A percentile compares a stretch with the other conserved stretches of the same genome.
Conservation (phyloP, 2,329 filamentous ascomycete genomes). For the Claviceps purpurea region DNA sequence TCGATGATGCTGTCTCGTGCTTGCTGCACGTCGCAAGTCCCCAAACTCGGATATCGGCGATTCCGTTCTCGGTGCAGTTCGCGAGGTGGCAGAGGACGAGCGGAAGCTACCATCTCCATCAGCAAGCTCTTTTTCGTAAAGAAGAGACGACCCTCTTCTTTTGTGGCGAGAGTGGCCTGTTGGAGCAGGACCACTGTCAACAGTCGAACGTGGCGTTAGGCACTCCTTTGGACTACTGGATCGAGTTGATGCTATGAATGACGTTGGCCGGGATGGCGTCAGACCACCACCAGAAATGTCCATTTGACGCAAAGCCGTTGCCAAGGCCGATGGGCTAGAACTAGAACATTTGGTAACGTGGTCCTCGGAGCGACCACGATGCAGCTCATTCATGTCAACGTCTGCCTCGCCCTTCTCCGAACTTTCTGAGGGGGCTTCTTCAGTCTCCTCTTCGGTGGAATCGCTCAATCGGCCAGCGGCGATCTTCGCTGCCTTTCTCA, state of each 20-base stretch:
- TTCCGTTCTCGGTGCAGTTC: conserved; percentile 58
- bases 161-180: conserved; percentile 47
- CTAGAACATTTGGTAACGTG: conserved; percentile 10
- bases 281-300: conserved; percentile 17
- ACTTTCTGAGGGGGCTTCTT: conserved; percentile 12
- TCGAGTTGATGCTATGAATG: conserved; percentile 55
- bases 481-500: conserved; percentile 79
- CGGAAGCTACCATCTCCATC: conserved; percentile 82
- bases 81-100: conserved; percentile 62
- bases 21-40: conserved; percentile 59
- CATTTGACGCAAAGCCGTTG: conserved; percentile 36
- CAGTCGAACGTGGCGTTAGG: conserved; percentile 78
- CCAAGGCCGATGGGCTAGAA: conserved; percentile 37
- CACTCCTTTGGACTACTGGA: conserved; percentile 87
- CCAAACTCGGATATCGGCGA: conserved; percentile 84
- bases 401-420: conserved; percentile 5
- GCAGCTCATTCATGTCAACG: conserved; percentile 5
- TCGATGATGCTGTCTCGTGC: conserved; percentile 70
- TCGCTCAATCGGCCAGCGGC: conserved; percentile 76
- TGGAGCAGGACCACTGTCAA: conserved; percentile 38
- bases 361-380: conserved; percentile 7
- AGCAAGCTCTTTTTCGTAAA: conserved; percentile 70
- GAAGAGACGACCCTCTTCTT: conserved; percentile 58
- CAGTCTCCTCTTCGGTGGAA: conserved; percentile 49
- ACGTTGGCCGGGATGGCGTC: conserved; percentile 34